Evolutionary conservation across 129 eudicot species (phyloP).

Genomic region (Pulicaria dysenterica): DNA sequence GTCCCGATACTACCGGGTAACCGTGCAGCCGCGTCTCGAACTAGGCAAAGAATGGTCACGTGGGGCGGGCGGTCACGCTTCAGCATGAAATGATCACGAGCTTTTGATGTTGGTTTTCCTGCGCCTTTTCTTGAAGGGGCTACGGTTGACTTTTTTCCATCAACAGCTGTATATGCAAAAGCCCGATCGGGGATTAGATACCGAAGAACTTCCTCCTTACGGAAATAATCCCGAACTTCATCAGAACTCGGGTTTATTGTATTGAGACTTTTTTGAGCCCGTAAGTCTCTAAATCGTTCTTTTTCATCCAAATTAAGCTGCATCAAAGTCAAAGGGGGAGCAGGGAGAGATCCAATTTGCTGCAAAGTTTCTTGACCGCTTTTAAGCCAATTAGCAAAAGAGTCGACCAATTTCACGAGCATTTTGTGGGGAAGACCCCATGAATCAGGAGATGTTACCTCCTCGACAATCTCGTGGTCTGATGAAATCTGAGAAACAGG

Average conservation of each 20-base stretch:
- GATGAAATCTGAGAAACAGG: conserved; percentile 52
- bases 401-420: conserved; percentile 92
- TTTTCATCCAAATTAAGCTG: conserved; percentile 77
- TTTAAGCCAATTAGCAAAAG: conserved; percentile 96
- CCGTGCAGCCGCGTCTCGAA: conserved; percentile 96
- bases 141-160: conserved; percentile 88
- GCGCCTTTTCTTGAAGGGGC: conserved; percentile 97
- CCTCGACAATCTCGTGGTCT: conserved; percentile 66
- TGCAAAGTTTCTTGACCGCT: conserved; percentile 93
- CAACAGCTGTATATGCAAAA: conserved; percentile 84
- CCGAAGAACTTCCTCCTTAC: conserved; percentile 81
- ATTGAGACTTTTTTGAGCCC: conserved; percentile 91
- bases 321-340: conserved; percentile 78
- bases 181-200: conserved; percentile 93
- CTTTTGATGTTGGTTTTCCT: conserved; percentile 98
- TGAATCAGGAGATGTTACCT: conserved; percentile 85
- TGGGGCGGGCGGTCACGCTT: conserved; percentile 95
- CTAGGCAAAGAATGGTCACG: conserved; percentile 93
- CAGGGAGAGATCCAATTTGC: conserved; percentile 90
- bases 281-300: conserved; percentile 86
- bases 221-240: conserved; percentile 81
- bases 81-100: conserved; percentile 95
- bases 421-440: conserved; percentile 96
- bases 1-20: conserved; percentile 97
- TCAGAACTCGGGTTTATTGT: conserved; percentile 86